Percentiles rank a stretch among this genome's conserved stretches.
Evolutionary conservation across 495 filamentous ascomycete genomes (phyloP).

Genomic region (Viridothelium virens): DNA sequence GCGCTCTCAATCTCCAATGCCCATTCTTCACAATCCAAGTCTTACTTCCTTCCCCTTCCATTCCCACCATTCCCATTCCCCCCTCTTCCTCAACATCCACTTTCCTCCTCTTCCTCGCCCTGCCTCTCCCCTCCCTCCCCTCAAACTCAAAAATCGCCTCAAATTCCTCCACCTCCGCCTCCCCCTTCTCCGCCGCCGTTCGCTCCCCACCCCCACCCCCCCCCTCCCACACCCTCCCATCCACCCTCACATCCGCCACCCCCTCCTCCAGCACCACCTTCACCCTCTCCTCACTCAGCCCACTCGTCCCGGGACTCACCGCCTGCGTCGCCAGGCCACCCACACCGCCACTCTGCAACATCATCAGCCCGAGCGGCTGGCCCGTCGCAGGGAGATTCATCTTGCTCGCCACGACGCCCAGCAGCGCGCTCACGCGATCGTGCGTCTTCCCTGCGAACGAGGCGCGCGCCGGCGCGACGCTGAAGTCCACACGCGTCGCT

Average conservation of each 20-base stretch:
- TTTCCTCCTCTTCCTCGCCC: conserved; percentile 14
- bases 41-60: conserved; percentile 9
- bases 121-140: conserved; percentile 16
- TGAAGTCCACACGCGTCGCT: conserved; percentile 51
- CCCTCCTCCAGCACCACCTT: conserved; percentile 59
- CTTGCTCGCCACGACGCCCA: conserved; percentile 75
- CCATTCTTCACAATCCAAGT: conserved; percentile 70
- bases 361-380: conserved; percentile 61
- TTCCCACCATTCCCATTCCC: conserved; percentile 8
- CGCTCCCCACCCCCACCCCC: conserved; percentile 57
- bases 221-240: conserved; percentile 41
- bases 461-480: conserved; percentile 45
- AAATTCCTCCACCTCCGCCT: conserved; percentile 30
- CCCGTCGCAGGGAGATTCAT: conserved; percentile 60
- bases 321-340: conserved; percentile 40
- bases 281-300: conserved; percentile 62
- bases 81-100: conserved; percentile 23
- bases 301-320: conserved; percentile 60
- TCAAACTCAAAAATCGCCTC: conserved; percentile 20
- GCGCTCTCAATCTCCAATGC: conserved; percentile 74
- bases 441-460: conserved; percentile 66
- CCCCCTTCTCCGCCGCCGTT: conserved; percentile 50
- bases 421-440: conserved; percentile 59
- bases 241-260: conserved; percentile 64
- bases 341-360: conserved; percentile 48